A percentile compares a stretch with the other conserved stretches of the same genome.
These are phyloP conservation scores for Infundibulicybe gibba DNA, from an alignment of 768 basidiomycete genomes.

Conservation along the genomic window DNA sequence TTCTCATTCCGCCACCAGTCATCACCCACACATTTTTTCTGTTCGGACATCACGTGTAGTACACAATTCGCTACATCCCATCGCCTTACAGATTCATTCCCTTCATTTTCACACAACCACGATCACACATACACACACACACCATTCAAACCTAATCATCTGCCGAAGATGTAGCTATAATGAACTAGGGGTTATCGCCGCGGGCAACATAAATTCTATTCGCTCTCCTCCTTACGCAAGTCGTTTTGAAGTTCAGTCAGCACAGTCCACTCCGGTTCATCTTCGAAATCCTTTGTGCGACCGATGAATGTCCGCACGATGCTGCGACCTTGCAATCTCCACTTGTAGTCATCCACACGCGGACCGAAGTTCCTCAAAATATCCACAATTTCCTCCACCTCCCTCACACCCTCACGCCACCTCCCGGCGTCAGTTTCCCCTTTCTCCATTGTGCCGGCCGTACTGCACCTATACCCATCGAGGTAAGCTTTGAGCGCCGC, in stretches of 20 bases:
- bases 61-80: background rate
- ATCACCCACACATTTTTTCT: constrained; percentile 7
- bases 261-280: constrained; percentile 79
- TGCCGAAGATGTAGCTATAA: constrained; percentile 7
- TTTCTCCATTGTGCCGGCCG: constrained; percentile 55
- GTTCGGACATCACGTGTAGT: constrained; percentile 16
- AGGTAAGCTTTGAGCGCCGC: constrained; percentile 81
- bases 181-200: constrained; percentile 10
- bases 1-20: constrained; percentile 7
- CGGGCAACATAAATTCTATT: constrained; percentile 8
- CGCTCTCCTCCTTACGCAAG: constrained; percentile 36
- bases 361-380: constrained; percentile 83
- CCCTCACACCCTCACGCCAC: constrained; percentile 74
- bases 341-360: constrained; percentile 53
- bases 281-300: constrained; percentile 82
- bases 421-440: constrained; percentile 64
- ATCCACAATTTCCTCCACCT: constrained; percentile 84
- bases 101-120: constrained; percentile 11
- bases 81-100: constrained; percentile 11
- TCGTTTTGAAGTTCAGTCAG: constrained; percentile 68
- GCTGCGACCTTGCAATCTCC: constrained; percentile 85
- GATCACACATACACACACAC: background rate
- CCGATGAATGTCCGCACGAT: constrained; percentile 88
- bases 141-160: constrained; percentile 15
- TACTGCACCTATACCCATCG: constrained; percentile 76